phyloP scores from a whole-genome alignment of 495 filamentous ascomycete species.

The Aspergillus sclerotioniger region DNA sequence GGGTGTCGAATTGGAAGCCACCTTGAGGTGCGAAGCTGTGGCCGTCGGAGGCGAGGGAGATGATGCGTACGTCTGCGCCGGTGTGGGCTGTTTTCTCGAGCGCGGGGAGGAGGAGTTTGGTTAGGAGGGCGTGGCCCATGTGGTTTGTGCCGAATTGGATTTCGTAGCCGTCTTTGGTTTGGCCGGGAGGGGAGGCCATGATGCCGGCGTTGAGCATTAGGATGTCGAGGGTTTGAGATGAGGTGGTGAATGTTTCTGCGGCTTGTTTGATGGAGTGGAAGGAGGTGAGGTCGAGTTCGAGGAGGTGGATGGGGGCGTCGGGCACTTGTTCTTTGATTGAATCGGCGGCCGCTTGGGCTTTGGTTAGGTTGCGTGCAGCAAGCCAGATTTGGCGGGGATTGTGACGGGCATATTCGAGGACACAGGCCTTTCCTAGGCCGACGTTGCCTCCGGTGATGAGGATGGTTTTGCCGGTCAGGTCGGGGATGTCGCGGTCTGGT shows the following conservation, averaged over 20 bases:
- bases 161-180: conserved; percentile 59
- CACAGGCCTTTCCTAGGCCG: conserved; percentile 25
- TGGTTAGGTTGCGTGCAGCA: conserved; percentile 17
- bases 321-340: conserved; percentile 9
- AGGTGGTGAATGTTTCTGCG: background rate
- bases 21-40: conserved; percentile 40
- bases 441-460: conserved; percentile 26
- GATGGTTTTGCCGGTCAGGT: conserved; percentile 17
- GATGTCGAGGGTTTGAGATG: conserved; percentile 37
- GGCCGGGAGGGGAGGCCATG: conserved; percentile 44
- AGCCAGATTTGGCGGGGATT: conserved; percentile 27
- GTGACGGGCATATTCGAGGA: conserved; percentile 25
- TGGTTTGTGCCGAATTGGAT: conserved; percentile 64
- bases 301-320: conserved; percentile 1
- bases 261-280: background rate
- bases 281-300: background rate
- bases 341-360: conserved; percentile 14
- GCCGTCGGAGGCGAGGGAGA: conserved; percentile 35
- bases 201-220: conserved; percentile 66
- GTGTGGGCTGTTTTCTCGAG: conserved; percentile 34
- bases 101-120: conserved; percentile 49
- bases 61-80: conserved; percentile 26
- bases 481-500: conserved; percentile 20
- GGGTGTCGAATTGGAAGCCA: conserved; percentile 45
- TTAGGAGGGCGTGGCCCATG: conserved; percentile 56